Evolutionary conservation across 2,329 filamentous ascomycete species (phyloP).

Genomic region (Diaporthe sp.): DNA sequence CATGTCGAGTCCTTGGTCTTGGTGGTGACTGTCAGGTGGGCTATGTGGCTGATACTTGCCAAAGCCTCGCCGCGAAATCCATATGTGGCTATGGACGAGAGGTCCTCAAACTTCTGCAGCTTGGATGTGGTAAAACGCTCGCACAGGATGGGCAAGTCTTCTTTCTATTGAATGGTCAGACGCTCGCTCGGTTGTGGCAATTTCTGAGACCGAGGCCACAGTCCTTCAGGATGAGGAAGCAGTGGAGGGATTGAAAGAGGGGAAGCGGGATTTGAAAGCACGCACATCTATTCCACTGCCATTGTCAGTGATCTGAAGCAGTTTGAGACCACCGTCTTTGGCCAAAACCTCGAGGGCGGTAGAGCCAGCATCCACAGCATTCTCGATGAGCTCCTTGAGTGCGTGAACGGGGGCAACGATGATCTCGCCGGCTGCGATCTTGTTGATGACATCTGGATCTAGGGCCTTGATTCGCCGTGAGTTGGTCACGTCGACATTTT

Average conservation of each 20-base stretch:
- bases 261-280: slow-evolving; percentile 37
- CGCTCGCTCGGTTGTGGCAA: neutral
- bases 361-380: slow-evolving; percentile 96
- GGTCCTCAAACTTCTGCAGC: slow-evolving; percentile 91
- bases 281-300: slow-evolving; percentile 93
- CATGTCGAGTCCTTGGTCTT: slow-evolving; percentile 89
- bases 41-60: slow-evolving; percentile 98
- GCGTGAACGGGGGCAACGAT: slow-evolving; percentile 98
- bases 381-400: slow-evolving; percentile 96
- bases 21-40: slow-evolving; percentile 94
- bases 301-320: slow-evolving; percentile 97
- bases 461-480: slow-evolving; percentile 73
- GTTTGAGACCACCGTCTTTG: slow-evolving; percentile 94
- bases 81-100: slow-evolving; percentile 91
- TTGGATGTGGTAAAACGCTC: slow-evolving; percentile 98
- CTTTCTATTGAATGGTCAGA: slow-evolving; percentile 71
- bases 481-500: slow-evolving; percentile 47
- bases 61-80: slow-evolving; percentile 98
- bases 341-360: slow-evolving; percentile 91
- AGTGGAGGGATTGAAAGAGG: neutral
- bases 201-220: neutral
- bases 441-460: slow-evolving; percentile 95
- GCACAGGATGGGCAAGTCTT: slow-evolving; percentile 91
- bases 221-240: neutral
- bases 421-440: slow-evolving; percentile 98